Conservation (phyloP, 1,284 basidiomycete species). For the Pyrrhoderma lamaoense region DNA sequence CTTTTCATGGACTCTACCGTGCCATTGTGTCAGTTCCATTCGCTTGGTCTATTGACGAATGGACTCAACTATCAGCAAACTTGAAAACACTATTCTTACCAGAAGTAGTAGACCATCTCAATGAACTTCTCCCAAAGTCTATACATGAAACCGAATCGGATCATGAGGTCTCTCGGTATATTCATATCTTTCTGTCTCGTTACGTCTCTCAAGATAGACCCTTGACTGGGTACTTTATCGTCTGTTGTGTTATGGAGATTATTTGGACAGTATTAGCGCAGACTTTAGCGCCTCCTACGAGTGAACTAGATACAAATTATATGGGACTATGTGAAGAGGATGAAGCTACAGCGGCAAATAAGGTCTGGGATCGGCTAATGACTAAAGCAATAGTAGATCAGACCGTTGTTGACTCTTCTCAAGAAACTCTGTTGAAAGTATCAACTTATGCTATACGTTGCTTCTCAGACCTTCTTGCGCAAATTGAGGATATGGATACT, state of each 20-base stretch:
- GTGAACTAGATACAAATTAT: conserved; percentile 21
- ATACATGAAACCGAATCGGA: conserved; percentile 48
- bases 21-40: conserved; percentile 76
- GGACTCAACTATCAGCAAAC: conserved; percentile 49
- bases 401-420: conserved; percentile 34
- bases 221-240: conserved; percentile 80
- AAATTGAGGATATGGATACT: conserved; percentile 73
- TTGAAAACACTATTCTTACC: conserved; percentile 54
- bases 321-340: conserved; percentile 33
- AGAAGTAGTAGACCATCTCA: conserved; percentile 58
- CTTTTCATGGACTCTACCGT: conserved; percentile 82
- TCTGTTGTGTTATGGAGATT: conserved; percentile 79
- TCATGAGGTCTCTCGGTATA: conserved; percentile 44
- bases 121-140: conserved; percentile 57
- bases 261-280: conserved; percentile 82
- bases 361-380: conserved; percentile 68
- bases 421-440: conserved; percentile 39
- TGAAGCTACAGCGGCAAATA: conserved; percentile 75
- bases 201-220: conserved; percentile 73
- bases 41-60: conserved; percentile 64
- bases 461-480: conserved; percentile 64
- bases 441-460: conserved; percentile 59
- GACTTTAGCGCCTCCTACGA: conserved; percentile 44
- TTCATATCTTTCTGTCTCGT: conserved; percentile 67
- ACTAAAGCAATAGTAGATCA: conserved; percentile 37